These are phyloP conservation scores for Leccinum truebloodii DNA, from an alignment of 768 basidiomycete genomes.

Conservation along the genomic window DNA sequence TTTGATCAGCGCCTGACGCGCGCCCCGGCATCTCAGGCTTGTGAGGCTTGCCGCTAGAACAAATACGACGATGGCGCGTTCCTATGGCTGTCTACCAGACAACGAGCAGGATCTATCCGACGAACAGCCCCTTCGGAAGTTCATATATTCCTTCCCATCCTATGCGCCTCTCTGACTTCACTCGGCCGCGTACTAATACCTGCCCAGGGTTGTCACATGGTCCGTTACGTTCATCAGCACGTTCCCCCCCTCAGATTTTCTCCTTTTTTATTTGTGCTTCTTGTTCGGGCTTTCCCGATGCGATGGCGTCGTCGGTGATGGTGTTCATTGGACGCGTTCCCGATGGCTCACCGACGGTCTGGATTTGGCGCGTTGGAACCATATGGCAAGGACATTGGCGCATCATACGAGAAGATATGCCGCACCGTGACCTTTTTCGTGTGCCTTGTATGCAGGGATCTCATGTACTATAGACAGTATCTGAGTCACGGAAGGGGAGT, in stretches of 20 bases:
- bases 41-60: too few species aligned
- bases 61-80: neutral
- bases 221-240: neutral
- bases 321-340: slow-evolving; percentile 1
- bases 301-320: neutral
- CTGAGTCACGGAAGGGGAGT: neutral
- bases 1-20: neutral
- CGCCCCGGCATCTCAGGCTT: too few species aligned
- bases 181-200: neutral
- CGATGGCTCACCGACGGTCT: slow-evolving; percentile 58
- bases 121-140: neutral
- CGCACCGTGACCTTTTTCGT: neutral
- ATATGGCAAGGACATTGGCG: slow-evolving; percentile 6
- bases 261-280: neutral
- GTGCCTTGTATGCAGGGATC: neutral
- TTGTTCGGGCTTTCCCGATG: neutral
- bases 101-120: neutral
- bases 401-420: slow-evolving; percentile 1
- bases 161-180: neutral
- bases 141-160: neutral
- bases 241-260: slow-evolving; percentile 50
- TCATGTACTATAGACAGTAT: neutral
- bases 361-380: slow-evolving; percentile 54
- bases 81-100: neutral
- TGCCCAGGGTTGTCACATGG: neutral